These are phyloP conservation scores for Fusarium hainanense DNA, from an alignment of 2,329 filamentous ascomycete genomes.

Conservation along the genomic window DNA sequence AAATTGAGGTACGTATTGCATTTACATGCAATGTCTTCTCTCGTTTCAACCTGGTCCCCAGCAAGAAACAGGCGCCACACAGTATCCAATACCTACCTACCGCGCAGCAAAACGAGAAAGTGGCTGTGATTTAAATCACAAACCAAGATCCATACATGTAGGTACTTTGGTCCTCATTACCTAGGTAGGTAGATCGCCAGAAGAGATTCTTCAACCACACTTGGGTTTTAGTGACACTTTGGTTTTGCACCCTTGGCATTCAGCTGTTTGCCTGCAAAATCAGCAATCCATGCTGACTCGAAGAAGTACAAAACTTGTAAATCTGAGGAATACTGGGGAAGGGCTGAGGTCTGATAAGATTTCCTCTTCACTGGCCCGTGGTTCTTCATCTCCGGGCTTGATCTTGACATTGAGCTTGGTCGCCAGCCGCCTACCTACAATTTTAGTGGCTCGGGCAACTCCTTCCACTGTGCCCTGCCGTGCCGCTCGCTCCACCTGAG, in stretches of 20 bases:
- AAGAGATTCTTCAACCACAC: background rate
- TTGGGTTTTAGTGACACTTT: background rate
- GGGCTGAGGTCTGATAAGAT: background rate
- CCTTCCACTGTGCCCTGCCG: conserved; percentile 30
- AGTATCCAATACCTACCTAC: background rate
- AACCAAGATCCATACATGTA: background rate
- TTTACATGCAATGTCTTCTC: background rate
- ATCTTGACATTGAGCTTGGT: background rate
- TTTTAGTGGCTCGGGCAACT: conserved; percentile 25
- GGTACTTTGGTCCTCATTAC: background rate
- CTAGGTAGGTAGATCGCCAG: background rate
- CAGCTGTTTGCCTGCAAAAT: background rate
- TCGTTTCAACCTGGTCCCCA: conserved; percentile 1
- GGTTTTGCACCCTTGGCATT: background rate
- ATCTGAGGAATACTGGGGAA: background rate
- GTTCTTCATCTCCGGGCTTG: background rate
- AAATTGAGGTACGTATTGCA: background rate
- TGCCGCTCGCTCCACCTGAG: conserved; percentile 22
- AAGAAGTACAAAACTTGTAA: background rate
- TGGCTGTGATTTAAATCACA: background rate
- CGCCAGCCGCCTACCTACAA: conserved; percentile 5
- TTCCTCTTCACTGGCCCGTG: conserved; percentile 21
- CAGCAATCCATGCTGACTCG: background rate
- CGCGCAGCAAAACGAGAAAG: background rate
- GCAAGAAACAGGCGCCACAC: background rate